Conservation (phyloP, 139 green algal genomes). For the Yamagishiella unicocca region DNA sequence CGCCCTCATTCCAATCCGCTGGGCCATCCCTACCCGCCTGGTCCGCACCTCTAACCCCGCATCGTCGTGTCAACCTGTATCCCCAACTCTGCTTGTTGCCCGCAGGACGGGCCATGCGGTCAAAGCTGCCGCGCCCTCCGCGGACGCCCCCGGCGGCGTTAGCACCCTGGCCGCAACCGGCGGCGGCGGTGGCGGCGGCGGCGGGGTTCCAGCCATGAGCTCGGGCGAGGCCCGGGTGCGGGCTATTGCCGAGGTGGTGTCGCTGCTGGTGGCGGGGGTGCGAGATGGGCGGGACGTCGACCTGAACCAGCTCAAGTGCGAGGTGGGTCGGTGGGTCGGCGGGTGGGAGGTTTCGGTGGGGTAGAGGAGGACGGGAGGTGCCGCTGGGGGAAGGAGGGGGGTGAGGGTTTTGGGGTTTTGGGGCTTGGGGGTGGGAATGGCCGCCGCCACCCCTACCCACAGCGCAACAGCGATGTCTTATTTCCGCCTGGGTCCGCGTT, state of each 20-base stretch:
- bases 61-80: too few relatives aligned
- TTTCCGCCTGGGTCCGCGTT: too few relatives aligned
- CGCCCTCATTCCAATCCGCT: neutral
- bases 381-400: too few relatives aligned
- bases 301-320: constrained; percentile 77
- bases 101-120: constrained; percentile 1
- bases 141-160: neutral
- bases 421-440: too few relatives aligned
- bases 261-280: constrained; percentile 75
- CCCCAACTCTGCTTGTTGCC: neutral
- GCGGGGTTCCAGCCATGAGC: neutral
- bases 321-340: neutral
- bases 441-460: too few relatives aligned
- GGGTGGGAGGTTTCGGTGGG: too few relatives aligned
- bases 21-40: neutral
- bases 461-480: too few relatives aligned
- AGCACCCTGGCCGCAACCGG: neutral
- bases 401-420: too few relatives aligned
- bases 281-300: constrained; percentile 84
- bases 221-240: constrained; percentile 75
- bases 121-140: neutral
- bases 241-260: constrained; percentile 88
- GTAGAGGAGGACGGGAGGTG: too few relatives aligned
- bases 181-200: neutral
- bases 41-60: neutral